Base-by-base conservation (phyloP, 208 protist genomes). In the Trypanosoma melophagium region DNA sequence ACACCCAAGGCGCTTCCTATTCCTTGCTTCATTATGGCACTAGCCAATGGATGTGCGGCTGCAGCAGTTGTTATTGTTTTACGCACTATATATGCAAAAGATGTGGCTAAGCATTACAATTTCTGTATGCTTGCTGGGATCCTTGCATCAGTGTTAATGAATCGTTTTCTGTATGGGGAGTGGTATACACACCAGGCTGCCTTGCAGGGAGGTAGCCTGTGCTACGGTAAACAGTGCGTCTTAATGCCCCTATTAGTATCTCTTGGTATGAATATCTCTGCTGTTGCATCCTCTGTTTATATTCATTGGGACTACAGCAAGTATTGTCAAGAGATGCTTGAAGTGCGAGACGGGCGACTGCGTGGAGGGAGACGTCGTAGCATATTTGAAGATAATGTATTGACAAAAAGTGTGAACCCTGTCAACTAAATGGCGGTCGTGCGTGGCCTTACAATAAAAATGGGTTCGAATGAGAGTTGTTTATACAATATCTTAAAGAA, bases 41-140 rank as follows among this genome's bases (percentile, higher is more conserved):
- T 94, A 8, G 80, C 25, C 7, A 91, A 87, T 78, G 89, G 89
- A 24, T 89, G 81, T 47, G 74, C 68, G 14, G 81, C 86, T 1
- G 86, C 89, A 0, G 75, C 79, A 1, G 69, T 81, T n/a, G 84
- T 93, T 40, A 80, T 95, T 38, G 84, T 92, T 21, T 79, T 87
- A 54, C 89, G 89, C 16, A 83, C 80, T 16, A 61, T 93, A 10
- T 95, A 90, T 72, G 78, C 77, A 7, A 88, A 84, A 52, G 86
- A 93, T 54, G 69, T 90, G 19, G 89, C 79, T 8, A 90, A 87
- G 52, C 86, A 92, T 64, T 95, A 93, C 56, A 92, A 90, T 71
- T 86, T 80, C 51, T 81, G 70, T 31, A 87, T 74, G 7, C n/a
- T 95, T 40, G 58, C 80, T 3, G 76, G 68, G 3, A 77, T 90